These are phyloP conservation scores for Kluyveromyces sp. DNA, from an alignment of 1,139 yeast species.

Conservation along the genomic window DNA sequence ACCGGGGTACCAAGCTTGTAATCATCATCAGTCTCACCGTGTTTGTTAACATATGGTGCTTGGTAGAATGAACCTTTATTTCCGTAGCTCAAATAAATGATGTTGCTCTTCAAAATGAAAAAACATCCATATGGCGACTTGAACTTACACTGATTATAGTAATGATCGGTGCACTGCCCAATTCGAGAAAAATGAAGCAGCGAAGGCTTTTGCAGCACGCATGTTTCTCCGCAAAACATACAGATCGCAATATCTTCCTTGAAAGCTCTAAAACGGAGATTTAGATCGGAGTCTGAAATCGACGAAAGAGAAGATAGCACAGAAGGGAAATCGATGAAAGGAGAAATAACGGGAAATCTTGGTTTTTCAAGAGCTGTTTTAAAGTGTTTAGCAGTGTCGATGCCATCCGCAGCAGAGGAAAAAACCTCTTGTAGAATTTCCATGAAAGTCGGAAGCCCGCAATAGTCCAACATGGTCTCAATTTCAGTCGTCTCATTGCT, in stretches of 20 bases:
- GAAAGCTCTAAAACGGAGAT: slow-evolving; percentile 1
- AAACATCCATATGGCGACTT: slow-evolving; percentile 69
- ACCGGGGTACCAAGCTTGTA: slow-evolving; percentile 68
- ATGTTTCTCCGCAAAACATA: slow-evolving; percentile 66
- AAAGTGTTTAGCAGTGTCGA: not conserved
- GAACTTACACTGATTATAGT: slow-evolving; percentile 47
- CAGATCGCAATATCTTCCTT: slow-evolving; percentile 74
- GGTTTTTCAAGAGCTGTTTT: not conserved
- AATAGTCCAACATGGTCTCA: slow-evolving; percentile 3
- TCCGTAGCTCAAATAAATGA: slow-evolving; percentile 56
- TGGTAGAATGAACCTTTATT: slow-evolving; percentile 69
- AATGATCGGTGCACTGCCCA: slow-evolving; percentile 69
- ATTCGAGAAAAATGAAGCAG: slow-evolving; percentile 36
- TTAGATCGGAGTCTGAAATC: not conserved
- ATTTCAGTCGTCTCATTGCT: not conserved
- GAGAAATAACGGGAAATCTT: slow-evolving; percentile 1
- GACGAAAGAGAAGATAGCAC: not conserved
- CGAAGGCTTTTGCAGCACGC: slow-evolving; percentile 54
- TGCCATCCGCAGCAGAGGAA: not conserved
- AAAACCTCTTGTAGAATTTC: slow-evolving; percentile 3
- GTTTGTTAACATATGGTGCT: slow-evolving; percentile 80
- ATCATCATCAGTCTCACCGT: slow-evolving; percentile 81
- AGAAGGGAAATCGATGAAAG: slow-evolving; percentile 3
- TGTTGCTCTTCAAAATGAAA: slow-evolving; percentile 66
- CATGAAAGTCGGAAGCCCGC: slow-evolving; percentile 4